These are phyloP conservation scores for Emericellopsis terricola DNA, from an alignment of 495 filamentous ascomycete species.

Conservation along the genomic window DNA sequence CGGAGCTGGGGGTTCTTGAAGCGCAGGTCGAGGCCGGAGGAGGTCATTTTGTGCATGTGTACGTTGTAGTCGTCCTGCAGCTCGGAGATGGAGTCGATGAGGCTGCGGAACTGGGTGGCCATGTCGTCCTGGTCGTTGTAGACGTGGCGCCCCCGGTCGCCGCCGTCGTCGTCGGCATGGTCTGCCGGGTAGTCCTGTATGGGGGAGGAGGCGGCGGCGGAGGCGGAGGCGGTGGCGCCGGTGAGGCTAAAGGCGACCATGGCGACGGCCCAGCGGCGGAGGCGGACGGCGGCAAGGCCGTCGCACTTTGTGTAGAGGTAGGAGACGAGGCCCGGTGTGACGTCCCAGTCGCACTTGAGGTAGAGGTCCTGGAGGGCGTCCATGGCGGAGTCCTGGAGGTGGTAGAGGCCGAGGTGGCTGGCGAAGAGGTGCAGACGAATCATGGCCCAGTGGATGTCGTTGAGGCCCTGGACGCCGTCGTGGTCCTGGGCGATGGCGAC, in stretches of 20 bases:
- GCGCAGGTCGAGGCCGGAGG: conserved; percentile 20
- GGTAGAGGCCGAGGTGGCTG: conserved; percentile 18
- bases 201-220: neutral
- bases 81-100: conserved; percentile 18
- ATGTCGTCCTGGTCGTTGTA: conserved; percentile 8
- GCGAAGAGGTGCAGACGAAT: conserved; percentile 29
- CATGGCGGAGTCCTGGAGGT: conserved; percentile 26
- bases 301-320: conserved; percentile 27
- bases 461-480: neutral
- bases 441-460: conserved; percentile 20
- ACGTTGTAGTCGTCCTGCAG: conserved; percentile 21
- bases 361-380: conserved; percentile 30
- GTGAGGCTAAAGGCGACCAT: conserved; percentile 28
- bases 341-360: conserved; percentile 29
- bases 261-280: conserved; percentile 29
- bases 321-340: conserved; percentile 20
- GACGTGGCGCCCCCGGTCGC: conserved; percentile 5
- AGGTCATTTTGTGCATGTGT: conserved; percentile 22
- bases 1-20: conserved; percentile 32
- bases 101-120: conserved; percentile 12
- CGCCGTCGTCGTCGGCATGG: conserved; percentile 5
- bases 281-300: conserved; percentile 16
- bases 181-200: neutral
- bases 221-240: neutral
- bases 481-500: conserved; percentile 9